Evolutionary conservation across 768 basidiomycete species (phyloP).

Genomic region (Nidularia pulvinata): DNA sequence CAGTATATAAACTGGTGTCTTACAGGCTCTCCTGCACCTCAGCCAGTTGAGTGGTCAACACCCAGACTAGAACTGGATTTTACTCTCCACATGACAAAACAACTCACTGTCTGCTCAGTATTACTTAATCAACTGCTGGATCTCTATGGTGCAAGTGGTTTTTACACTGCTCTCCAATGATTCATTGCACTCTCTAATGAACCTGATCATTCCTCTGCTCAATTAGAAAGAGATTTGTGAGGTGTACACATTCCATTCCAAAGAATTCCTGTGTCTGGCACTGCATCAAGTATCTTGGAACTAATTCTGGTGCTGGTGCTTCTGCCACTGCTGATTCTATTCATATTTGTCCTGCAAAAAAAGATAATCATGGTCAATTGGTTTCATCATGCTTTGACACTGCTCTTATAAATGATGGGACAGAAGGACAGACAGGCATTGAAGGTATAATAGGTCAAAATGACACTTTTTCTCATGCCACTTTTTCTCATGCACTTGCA

Average conservation of each 20-base stretch:
- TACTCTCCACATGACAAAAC: slow-evolving; percentile 14
- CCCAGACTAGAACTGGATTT: slow-evolving; percentile 7
- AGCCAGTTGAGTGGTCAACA: not conserved
- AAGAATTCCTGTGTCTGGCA: slow-evolving; percentile 23
- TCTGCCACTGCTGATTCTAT: slow-evolving; percentile 20
- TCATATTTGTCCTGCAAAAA: slow-evolving; percentile 15
- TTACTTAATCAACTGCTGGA: slow-evolving; percentile 7
- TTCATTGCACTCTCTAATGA: slow-evolving; percentile 15
- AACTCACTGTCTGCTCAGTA: slow-evolving; percentile 16
- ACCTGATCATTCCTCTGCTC: slow-evolving; percentile 8
- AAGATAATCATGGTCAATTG: slow-evolving; percentile 5
- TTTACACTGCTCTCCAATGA: slow-evolving; percentile 16
- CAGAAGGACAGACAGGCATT: not conserved
- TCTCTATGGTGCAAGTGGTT: slow-evolving; percentile 19
- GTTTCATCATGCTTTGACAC: slow-evolving; percentile 31
- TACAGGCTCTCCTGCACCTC: not conserved
- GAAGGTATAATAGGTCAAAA: not conserved
- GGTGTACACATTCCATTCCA: slow-evolving; percentile 14
- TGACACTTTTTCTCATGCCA: too few relatives aligned
- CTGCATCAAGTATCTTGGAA: slow-evolving; percentile 20
- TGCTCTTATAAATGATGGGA: slow-evolving; percentile 4
- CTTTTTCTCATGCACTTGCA: too few relatives aligned
- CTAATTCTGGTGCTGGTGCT: slow-evolving; percentile 6
- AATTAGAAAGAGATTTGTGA: slow-evolving; percentile 6
- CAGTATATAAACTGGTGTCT: slow-evolving; percentile 19